Evolutionary conservation across 2,329 filamentous ascomycete genomes (phyloP), one percentile per base, ranked within the genome.

Genomic region (Phialophora expanda): DNA sequence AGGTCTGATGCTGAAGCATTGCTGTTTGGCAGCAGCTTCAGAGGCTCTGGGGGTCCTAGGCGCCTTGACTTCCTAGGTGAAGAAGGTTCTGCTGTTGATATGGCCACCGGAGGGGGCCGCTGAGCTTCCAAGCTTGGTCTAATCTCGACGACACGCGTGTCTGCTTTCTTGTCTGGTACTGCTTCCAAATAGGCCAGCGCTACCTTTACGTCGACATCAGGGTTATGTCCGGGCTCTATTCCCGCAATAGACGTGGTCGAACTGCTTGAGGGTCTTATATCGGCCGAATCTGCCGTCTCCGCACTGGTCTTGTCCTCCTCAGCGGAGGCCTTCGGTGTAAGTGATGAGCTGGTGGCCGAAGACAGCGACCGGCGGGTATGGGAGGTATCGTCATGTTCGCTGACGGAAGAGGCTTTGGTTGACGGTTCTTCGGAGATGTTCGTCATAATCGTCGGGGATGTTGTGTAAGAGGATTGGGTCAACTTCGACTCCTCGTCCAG

Each of bases 1-100:
- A 87, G 79, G 74, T 85, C 85, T 50, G 83, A 69, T 12, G 63
- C 46, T 26, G 65, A 81, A 22, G 77, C 73, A 60, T 81, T 77
- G 9, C 76, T 58, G 6, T 50, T 60, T 26, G 65, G 26, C 17
- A 61, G 46, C 17, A 70, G 71, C 34, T 61, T 56, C n/a, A 69
- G 53, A 38, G 69, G 60, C 30, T 66, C 30, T 28, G 62, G 61
- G 50, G 56, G 55, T 48, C 50, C 60, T 3, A 38, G 30, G 8
- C 61, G 67, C 24, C 62, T 56, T 32, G 53, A 38, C 56, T 58
- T 59, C 44, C n/a, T 32, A 2, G 63, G 54, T 9, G 56, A 53
- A 14, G 30, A 34, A 7, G 38, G 34, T n/a, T 22, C 28, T 32
- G 61, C 41, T 32, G 46, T n/a, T 32, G 51, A 34, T 28, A 50